Evolutionary conservation across 2,329 filamentous ascomycete species (phyloP), one percentile per base, ranked within the genome.

Genomic region (Gnomoniopsis smithogilvyi): DNA sequence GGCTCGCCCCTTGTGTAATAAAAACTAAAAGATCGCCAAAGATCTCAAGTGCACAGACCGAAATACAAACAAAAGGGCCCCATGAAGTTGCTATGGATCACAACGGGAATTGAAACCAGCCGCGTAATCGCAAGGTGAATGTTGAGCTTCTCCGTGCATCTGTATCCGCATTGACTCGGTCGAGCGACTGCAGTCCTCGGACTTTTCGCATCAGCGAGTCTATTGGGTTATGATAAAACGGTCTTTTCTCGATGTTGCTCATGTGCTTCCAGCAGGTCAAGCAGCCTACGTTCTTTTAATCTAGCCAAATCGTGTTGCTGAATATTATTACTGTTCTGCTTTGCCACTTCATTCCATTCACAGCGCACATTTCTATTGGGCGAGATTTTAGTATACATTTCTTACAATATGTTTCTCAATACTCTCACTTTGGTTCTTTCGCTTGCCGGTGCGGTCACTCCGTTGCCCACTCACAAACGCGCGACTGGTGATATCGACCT

Each of bases 401-500:
- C 17, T 6, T 17, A 46, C 36, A 59, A 15, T 6, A 61, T 61
- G 59, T 54, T 57, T 36, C 22, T 46, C 51, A 54, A 54, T 14
- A 54, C 45, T 6, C 12, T 61, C 54, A 51, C 54, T 58, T 38
- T 52, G 10, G 6, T 54, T 12, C 45, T 58, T n/a, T 53, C 54
- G 8, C 45, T 61, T n/a, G 54, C 33, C 19, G 24, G 46, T 46
- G 54, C 54, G 11, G 59, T 41, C 15, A 54, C 54, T 22, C 45
- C 59, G 4, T 24, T 24, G n/a, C 45, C 34, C 17, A 34, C 17
- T 33, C 22, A 19, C 22, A 54, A 58, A 17, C 54, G 54, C 14
- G 54, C 56, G n/a, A 38, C 51, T 17, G 22, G 7, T 15, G 51
- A 54, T n/a, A 46, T 56, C 19, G 54, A 54, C 6, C 3, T 61